A percentile compares a stretch with the other conserved stretches of the same genome.
These are phyloP conservation scores for Aspergillus bertholletiae DNA, from an alignment of 495 filamentous ascomycete species.

Conservation along the genomic window DNA sequence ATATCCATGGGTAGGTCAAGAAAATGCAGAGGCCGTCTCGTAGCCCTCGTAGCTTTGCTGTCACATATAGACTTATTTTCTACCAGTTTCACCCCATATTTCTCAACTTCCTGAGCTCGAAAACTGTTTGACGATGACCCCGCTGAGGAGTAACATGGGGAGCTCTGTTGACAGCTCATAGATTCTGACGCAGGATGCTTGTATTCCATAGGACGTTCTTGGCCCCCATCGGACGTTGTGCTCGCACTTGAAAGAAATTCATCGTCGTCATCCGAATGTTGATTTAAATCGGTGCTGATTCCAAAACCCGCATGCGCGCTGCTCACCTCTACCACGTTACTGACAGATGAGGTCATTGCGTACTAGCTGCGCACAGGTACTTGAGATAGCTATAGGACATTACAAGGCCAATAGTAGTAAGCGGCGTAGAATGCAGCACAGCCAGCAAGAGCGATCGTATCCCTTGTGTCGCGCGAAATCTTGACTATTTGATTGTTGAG, in stretches of 20 bases:
- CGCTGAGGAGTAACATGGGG: slow-evolving; percentile 3
- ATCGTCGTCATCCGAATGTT: slow-evolving; percentile 37
- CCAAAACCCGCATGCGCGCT: slow-evolving; percentile 11
- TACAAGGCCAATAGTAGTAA: neutral
- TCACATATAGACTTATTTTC: neutral
- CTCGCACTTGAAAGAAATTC: slow-evolving; percentile 32
- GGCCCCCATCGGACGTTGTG: slow-evolving; percentile 22
- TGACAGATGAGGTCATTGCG: slow-evolving; percentile 4
- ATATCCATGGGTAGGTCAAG: slow-evolving; percentile 86
- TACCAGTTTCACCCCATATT: neutral
- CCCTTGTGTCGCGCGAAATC: slow-evolving; percentile 3
- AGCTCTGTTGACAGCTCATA: neutral
- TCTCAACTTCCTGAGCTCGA: neutral
- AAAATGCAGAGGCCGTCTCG: slow-evolving; percentile 48
- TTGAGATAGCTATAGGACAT: neutral
- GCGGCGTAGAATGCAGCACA: neutral
- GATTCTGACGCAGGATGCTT: slow-evolving; percentile 22
- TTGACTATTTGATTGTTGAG: slow-evolving; percentile 1
- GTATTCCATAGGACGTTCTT: slow-evolving; percentile 22
- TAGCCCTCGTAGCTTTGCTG: too few relatives aligned
- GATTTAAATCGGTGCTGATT: slow-evolving; percentile 22
- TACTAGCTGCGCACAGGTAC: neutral
- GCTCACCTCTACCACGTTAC: slow-evolving; percentile 18
- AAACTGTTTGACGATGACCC: slow-evolving; percentile 5
- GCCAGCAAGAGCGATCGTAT: slow-evolving; percentile 6